Evolutionary conservation across 1,284 basidiomycete genomes (phyloP).

Genomic region (Ustilago trichophora): DNA sequence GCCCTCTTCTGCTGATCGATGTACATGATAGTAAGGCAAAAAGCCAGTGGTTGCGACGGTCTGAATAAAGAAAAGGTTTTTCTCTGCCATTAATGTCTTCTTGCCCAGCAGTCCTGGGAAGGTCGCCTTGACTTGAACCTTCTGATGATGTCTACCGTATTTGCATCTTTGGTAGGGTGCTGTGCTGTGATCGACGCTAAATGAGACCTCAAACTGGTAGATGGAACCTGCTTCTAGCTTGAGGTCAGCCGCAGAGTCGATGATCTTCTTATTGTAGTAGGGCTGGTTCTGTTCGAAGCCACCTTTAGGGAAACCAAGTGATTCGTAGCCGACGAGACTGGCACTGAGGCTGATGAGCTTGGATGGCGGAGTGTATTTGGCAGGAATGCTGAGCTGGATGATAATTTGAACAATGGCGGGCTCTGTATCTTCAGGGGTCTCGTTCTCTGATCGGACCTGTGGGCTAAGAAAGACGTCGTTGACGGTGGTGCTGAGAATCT

Average conservation of each 20-base stretch:
- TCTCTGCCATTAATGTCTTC: slow-evolving; percentile 43
- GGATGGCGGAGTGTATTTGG: slow-evolving; percentile 31
- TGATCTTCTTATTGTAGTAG: slow-evolving; percentile 43
- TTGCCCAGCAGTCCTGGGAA: slow-evolving; percentile 45
- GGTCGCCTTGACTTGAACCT: slow-evolving; percentile 44
- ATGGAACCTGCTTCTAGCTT: slow-evolving; percentile 40
- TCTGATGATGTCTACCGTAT: slow-evolving; percentile 46
- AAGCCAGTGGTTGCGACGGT: slow-evolving; percentile 27
- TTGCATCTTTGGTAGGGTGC: slow-evolving; percentile 49
- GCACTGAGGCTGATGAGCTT: slow-evolving; percentile 34
- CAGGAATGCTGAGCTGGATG: slow-evolving; percentile 43
- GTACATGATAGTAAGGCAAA: slow-evolving; percentile 46
- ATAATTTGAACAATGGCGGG: slow-evolving; percentile 38
- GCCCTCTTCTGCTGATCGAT: slow-evolving; percentile 30
- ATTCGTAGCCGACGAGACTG: slow-evolving; percentile 42
- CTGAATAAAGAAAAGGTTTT: slow-evolving; percentile 44
- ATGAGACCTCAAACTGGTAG: slow-evolving; percentile 44
- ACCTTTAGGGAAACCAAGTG: slow-evolving; percentile 43
- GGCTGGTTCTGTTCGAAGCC: slow-evolving; percentile 52
- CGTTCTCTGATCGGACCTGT: slow-evolving; percentile 28
- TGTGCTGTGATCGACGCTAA: slow-evolving; percentile 45
- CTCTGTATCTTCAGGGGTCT: slow-evolving; percentile 32
- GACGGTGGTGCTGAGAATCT: slow-evolving; percentile 47
- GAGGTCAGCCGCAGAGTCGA: slow-evolving; percentile 41
- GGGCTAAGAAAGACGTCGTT: slow-evolving; percentile 45